These are phyloP conservation scores for Globisporangium spiculum DNA, from an alignment of 352 stramenopile species.

Conservation along the genomic window DNA sequence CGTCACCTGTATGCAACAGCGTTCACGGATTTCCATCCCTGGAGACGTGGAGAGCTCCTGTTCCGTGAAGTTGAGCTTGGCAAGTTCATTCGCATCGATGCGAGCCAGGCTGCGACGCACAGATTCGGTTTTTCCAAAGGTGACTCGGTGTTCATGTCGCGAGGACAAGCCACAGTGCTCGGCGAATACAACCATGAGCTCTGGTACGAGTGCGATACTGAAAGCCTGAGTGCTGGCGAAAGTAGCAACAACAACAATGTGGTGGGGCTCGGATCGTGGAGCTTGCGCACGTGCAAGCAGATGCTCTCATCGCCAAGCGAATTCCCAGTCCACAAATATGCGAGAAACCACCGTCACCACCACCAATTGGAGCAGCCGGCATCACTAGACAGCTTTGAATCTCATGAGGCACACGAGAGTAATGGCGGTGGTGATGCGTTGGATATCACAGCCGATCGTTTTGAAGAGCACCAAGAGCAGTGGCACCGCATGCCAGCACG, in stretches of 20 bases:
- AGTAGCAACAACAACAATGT: not conserved
- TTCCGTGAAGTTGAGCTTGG: conserved; percentile 37
- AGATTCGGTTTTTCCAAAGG: conserved; percentile 42
- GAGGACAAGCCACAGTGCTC: conserved; percentile 56
- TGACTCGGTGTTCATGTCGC: conserved; percentile 60
- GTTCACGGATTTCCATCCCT: conserved; percentile 28
- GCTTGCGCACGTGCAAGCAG: conserved; percentile 36
- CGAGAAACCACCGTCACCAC: not conserved
- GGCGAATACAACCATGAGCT: conserved; percentile 61
- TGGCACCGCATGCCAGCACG: not conserved
- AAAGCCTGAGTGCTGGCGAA: not conserved
- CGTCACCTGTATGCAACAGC: conserved; percentile 24
- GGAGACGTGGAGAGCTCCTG: conserved; percentile 23
- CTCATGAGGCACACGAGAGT: not conserved
- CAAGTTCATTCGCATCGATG: conserved; percentile 35
- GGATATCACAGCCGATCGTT: not conserved
- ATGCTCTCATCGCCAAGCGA: conserved; percentile 41
- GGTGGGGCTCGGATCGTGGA: conserved; percentile 40
- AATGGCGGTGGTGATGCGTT: not conserved
- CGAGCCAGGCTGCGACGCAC: conserved; percentile 20
- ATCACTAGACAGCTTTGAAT: not conserved
- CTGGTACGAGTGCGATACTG: conserved; percentile 53
- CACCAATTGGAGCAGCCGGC: conserved; percentile 6
- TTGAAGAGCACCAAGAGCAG: not conserved
- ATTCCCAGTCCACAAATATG: conserved; percentile 40